These are phyloP conservation scores for Elsinoe fawcettii DNA, from an alignment of 2,329 filamentous ascomycete species.

Conservation along the genomic window DNA sequence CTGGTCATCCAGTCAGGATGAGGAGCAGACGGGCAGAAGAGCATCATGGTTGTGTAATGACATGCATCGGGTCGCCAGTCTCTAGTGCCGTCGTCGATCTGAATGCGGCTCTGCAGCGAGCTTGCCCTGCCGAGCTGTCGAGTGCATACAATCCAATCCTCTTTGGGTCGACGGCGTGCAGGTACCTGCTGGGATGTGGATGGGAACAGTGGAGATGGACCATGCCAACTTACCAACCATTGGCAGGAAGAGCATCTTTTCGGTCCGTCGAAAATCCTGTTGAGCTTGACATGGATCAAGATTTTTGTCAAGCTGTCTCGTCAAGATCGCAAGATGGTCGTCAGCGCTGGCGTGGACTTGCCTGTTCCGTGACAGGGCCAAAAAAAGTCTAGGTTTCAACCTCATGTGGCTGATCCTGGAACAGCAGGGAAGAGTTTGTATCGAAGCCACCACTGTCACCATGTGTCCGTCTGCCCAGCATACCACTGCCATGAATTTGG, in stretches of 20 bases:
- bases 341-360: constrained; percentile 5
- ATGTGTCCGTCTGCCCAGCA: not conserved
- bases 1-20: constrained; percentile 8
- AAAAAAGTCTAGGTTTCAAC: constrained; percentile 2
- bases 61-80: not conserved
- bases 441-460: not conserved
- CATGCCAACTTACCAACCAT: not conserved
- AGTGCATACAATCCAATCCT: not conserved
- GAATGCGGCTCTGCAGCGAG: constrained; percentile 3
- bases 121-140: constrained; percentile 9
- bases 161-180: constrained; percentile 12
- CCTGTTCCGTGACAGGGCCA: not conserved
- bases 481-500: not conserved
- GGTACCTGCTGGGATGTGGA: constrained; percentile 1
- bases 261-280: constrained; percentile 6
- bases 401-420: not conserved
- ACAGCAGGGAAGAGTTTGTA: not conserved
- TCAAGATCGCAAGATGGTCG: constrained; percentile 1
- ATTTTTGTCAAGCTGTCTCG: not conserved
- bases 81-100: not conserved
- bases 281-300: constrained; percentile 12
- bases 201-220: not conserved
- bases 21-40: not conserved
- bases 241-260: constrained; percentile 7
- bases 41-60: constrained; percentile 12